Evolutionary conservation across 495 filamentous ascomycete species (phyloP).

Genomic region (Tuber microsphaerosporum): DNA sequence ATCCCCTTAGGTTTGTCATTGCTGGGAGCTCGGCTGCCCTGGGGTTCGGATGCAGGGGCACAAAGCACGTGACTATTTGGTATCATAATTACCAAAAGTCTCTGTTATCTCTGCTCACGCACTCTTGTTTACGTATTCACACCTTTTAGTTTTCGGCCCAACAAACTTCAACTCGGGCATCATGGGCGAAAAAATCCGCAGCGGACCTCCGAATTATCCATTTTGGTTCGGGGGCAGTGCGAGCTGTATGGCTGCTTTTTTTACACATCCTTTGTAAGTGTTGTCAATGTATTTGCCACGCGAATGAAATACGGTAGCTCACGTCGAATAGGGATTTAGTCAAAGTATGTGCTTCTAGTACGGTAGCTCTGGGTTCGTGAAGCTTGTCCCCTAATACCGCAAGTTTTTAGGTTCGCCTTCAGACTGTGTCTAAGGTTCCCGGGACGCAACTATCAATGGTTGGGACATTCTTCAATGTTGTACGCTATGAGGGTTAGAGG

Average conservation of each 20-base stretch:
- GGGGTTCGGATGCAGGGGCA: background rate
- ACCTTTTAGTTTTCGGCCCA: background rate
- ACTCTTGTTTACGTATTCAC: background rate
- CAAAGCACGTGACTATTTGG: background rate
- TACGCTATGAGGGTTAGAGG: slow-evolving; percentile 44
- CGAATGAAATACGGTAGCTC: slow-evolving; percentile 7
- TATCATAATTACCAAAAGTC: background rate
- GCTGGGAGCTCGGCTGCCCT: background rate
- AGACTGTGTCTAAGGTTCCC: slow-evolving; percentile 58
- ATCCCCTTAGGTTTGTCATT: background rate
- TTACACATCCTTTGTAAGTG: slow-evolving; percentile 81
- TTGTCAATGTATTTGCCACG: slow-evolving; percentile 1
- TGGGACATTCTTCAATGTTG: slow-evolving; percentile 70
- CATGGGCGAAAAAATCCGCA: slow-evolving; percentile 42
- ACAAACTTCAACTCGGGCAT: background rate
- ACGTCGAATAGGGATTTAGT: slow-evolving; percentile 43
- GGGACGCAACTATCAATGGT: slow-evolving; percentile 52
- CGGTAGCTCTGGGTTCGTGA: background rate
- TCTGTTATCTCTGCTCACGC: background rate
- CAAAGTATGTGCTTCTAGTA: slow-evolving; percentile 46
- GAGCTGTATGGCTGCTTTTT: slow-evolving; percentile 77
- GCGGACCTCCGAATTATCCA: slow-evolving; percentile 55
- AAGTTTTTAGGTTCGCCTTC: slow-evolving; percentile 65
- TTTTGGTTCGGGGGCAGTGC: slow-evolving; percentile 96
- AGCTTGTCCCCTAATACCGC: background rate